Evolutionary conservation across 164 flowering plant species (phyloP), one percentile per base, ranked within the genome.

Genomic region (Brasenia schreberi): DNA sequence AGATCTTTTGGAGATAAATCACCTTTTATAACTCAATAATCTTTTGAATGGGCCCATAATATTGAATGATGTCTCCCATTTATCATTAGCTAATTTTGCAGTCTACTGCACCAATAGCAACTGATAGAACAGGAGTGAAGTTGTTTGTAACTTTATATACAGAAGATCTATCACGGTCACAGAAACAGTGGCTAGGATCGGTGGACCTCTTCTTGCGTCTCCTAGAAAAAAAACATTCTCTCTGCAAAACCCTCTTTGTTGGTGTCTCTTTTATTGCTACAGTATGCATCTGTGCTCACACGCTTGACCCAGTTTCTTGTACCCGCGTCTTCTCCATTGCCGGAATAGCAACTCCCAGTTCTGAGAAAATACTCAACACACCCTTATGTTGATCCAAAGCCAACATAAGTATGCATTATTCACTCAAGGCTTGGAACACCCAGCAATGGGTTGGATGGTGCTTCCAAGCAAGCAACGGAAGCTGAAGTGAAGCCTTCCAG

Each of bases 41-140:
- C 27, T 23, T 23, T 23, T 23, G 27, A 23, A 23, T 23, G 27
- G 27, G 27, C 2, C 27, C 27, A 23, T 23, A 23, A 23, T 23
- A 23, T 23, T 23, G 27, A 23, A 23, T 23, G 27, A 23, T 23
- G 0, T 2, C 2, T 23, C 27, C 27, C 27, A 23, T 23, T 23
- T 23, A 23, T 23, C 27, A 23, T 23, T 23, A 23, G 27, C 27
- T 23, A 23, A 23, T 23, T 23, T 23, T 23, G 27, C 27, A 23
- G 27, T 23, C 74, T 70, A 81, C 82, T 4, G 76, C 79, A 33
- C 62, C 64, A 17, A 82, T 78, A 18, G 84, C 83, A 0, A 77
- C 74, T 80, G 74, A 71, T 58, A 23, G 1, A 23, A 23, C 27
- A 23, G 27, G 27, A 23, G 27, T 23, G 2, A 23, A 23, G 27